Conservation (phyloP, 148 eudicot species). For the Arbutus unedo region DNA sequence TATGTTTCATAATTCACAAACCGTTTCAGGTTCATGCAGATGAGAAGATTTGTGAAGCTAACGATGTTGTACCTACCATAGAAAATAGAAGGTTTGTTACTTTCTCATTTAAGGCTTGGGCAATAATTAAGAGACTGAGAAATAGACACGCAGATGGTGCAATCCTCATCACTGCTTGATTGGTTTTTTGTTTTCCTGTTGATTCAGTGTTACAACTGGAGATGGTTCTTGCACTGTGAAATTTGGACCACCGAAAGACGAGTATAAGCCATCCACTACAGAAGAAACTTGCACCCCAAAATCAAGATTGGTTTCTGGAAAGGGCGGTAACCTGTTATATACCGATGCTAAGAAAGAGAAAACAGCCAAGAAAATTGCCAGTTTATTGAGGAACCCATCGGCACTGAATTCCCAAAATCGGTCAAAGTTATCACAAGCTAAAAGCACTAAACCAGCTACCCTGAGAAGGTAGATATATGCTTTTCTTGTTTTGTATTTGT, state of each 20-base stretch:
- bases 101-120: background rate
- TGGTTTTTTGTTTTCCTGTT: background rate
- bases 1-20: constrained; percentile 3
- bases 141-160: background rate
- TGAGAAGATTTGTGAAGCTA: constrained; percentile 23
- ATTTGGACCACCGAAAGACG: constrained; percentile 12
- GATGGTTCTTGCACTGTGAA: constrained; percentile 20
- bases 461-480: constrained; percentile 46
- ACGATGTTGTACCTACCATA: constrained; percentile 16
- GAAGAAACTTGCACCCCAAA: constrained; percentile 67
- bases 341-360: constrained; percentile 44
- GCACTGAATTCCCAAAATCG: constrained; percentile 48
- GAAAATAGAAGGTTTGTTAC: constrained; percentile 44
- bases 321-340: constrained; percentile 26
- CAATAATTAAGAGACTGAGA: background rate
- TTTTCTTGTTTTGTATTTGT: background rate
- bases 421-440: constrained; percentile 49
- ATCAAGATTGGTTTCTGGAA: constrained; percentile 28
- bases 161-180: background rate
- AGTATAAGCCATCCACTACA: constrained; percentile 8
- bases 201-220: constrained; percentile 23
- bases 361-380: constrained; percentile 60
- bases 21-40: constrained; percentile 28
- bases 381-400: constrained; percentile 64
- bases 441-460: constrained; percentile 49